Evolutionary conservation across 176 grass and related monocot genomes (phyloP).

Genomic region (Cymbopogon citratus): DNA sequence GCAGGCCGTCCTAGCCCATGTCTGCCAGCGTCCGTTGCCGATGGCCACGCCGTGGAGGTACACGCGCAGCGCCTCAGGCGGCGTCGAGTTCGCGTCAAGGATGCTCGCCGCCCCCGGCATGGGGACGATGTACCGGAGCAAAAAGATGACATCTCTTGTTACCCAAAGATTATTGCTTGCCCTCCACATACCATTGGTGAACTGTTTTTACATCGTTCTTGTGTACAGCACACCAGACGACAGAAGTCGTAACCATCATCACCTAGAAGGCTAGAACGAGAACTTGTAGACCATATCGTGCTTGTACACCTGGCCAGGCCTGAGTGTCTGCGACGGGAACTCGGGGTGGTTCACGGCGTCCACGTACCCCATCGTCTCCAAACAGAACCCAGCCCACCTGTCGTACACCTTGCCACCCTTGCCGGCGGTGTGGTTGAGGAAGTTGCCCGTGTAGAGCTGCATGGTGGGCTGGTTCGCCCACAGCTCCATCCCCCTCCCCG

Average conservation of each 20-base stretch:
- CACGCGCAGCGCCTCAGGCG: no score
- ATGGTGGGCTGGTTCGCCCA: constrained; percentile 73
- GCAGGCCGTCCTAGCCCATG: no score
- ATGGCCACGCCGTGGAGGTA: no score
- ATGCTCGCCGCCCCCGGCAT: no score
- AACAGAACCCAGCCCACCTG: constrained; percentile 35
- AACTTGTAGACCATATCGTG: constrained; percentile 74
- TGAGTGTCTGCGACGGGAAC: constrained; percentile 63
- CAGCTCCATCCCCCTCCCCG: constrained; percentile 44
- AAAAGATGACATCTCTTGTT: no score
- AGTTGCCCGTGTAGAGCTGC: constrained; percentile 75
- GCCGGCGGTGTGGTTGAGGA: constrained; percentile 37
- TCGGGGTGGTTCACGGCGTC: constrained; percentile 86
- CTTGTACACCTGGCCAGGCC: constrained; percentile 53
- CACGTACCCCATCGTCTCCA: constrained; percentile 72
- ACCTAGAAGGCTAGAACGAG: constrained; percentile 44
- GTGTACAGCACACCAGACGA: neutral
- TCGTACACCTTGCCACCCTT: constrained; percentile 55
- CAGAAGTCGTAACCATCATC: neutral
- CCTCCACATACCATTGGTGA: neutral
- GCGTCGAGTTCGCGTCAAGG: no score
- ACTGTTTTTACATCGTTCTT: neutral
- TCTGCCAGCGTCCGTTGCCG: no score
- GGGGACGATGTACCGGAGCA: no score
- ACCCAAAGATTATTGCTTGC: neutral